Conservation (phyloP, 192 early-diverging fungal genomes). For the Backusella circina region DNA sequence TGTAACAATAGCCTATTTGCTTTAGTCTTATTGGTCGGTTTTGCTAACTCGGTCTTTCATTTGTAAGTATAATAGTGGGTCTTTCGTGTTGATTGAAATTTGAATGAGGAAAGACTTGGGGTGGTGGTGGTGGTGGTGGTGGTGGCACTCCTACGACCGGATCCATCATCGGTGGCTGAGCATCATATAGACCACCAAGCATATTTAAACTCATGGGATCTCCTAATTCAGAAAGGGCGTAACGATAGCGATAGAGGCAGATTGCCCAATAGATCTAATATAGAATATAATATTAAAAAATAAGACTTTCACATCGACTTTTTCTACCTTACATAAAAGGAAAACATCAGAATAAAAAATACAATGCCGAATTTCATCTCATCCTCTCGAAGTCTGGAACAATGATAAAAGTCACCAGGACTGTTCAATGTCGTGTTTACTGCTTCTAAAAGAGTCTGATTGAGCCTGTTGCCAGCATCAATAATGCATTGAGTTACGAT, state of each 20-base stretch:
- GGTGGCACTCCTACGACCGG: neutral
- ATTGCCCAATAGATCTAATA: constrained; percentile 17
- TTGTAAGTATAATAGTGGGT: neutral
- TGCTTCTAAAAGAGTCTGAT: neutral
- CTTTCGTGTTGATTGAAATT: neutral
- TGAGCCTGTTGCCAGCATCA: neutral
- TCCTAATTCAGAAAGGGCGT: neutral
- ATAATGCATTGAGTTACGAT: constrained; percentile 10
- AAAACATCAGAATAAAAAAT: constrained; percentile 20
- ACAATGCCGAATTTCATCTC: constrained; percentile 32
- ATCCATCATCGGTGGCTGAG: neutral
- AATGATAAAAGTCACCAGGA: constrained; percentile 23
- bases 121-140: neutral
- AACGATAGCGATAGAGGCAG: neutral
- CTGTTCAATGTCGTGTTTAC: neutral
- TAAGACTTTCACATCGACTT: neutral
- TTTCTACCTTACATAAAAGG: constrained; percentile 22
- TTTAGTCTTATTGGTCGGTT: neutral
- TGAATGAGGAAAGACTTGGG: too few species aligned
- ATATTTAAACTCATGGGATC: neutral
- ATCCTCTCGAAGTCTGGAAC: constrained; percentile 22
- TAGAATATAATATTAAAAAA: neutral
- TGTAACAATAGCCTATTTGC: neutral
- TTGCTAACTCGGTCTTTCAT: neutral
- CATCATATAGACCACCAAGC: neutral